Base-by-base conservation (phyloP, 2,329 filamentous ascomycete genomes). In the Fusarium burgessii region DNA sequence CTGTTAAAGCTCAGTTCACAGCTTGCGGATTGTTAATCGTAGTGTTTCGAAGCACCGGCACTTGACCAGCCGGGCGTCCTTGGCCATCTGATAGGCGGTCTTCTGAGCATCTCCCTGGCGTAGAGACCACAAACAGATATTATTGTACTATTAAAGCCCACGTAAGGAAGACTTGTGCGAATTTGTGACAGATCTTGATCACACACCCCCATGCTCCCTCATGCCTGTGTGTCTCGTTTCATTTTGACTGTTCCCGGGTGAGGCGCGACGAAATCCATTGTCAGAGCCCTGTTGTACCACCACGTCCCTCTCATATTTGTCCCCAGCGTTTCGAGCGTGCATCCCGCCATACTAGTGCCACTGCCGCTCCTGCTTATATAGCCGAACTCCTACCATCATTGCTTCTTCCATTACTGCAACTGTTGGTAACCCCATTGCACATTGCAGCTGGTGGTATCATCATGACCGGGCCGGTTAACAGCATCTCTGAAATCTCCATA, bases 161-260 rank as follows among this genome's bases (percentile, higher is more conserved):
- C 64, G 64, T 62, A 62, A 70, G 50, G 54, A 70, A 58, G 45
- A 63, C 58, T 56, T 68, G 62, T 67, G 66, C 63, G 62, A 71
- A 68, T 71, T 62, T 70, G 62, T 42, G 49, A 64, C 51, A 42
- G 35, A 66, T 54, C 36, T 63, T 59, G 47, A 74, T 55, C 58
- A 69, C 58, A 72, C 62, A 63, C 69, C 65, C 66, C 63, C 51
- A 58, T 67, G 41, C 49, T 59, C 49, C 59, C 62, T 54, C 47
- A 58, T 62, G 42, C 50, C 38, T 68, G 59, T 59, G 43, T 63
- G 42, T 58, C 45, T 68, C 40, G 36, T 49, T 54, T 45, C 43
- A 66, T 71, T 76, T 73, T 73, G 56, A 41, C 68, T 66, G 60
- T 68, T 75, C 52, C 74, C 74, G 74, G 72, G 74, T 63, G 66